Base-by-base conservation (phyloP, 106 monocot species). In the Xerophyta viscosa region DNA sequence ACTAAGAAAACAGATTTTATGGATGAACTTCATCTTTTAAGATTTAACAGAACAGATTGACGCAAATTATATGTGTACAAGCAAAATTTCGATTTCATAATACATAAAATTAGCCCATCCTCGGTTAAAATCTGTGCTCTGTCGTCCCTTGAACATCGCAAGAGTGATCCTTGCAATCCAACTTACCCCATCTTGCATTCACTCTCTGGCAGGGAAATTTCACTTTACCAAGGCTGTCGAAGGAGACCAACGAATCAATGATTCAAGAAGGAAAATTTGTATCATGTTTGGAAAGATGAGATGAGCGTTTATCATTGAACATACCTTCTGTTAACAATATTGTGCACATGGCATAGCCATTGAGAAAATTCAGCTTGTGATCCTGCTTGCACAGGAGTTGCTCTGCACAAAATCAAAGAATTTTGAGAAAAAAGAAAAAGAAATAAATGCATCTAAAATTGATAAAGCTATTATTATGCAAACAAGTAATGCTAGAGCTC, bases 271-370 rank as follows among this genome's bases (percentile, higher is more conserved):
- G n/a, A 21, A 8, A 36, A 19, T 37, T 33, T 54, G 29, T 29
- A 14, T 14, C 10, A 24, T 45, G 12, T 14, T 15, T 52, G 10
- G 20, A 29, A 27, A 15, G 33, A 29, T 13, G 4, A 11, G 5
- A 25, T 9, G 48, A 25, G 11, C 5, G 8, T 27, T 0, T 33
- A 2, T 13, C 20, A 43, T 17, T 8, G 43, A 12, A 37, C 19
- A 19, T 51, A 98, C 96, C 96, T 98, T 73, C 96, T 66, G 52
- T 98, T 98, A n/a, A 98, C 85, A 11, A 89, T 63, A 54, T 98
- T 98, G 65, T 98, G 96, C 1, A 86, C 67, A 57, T 98, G 76
- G 53, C 96, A 98, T 20, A 98, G 43, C 96, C 96, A 98, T 26
- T 85, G 79, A 36, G 88, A 89, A 36, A 98, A 85, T 29, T 89